These are phyloP conservation scores for Fusarium sp. DNA, from an alignment of 2,329 filamentous ascomycete species.

Conservation along the genomic window DNA sequence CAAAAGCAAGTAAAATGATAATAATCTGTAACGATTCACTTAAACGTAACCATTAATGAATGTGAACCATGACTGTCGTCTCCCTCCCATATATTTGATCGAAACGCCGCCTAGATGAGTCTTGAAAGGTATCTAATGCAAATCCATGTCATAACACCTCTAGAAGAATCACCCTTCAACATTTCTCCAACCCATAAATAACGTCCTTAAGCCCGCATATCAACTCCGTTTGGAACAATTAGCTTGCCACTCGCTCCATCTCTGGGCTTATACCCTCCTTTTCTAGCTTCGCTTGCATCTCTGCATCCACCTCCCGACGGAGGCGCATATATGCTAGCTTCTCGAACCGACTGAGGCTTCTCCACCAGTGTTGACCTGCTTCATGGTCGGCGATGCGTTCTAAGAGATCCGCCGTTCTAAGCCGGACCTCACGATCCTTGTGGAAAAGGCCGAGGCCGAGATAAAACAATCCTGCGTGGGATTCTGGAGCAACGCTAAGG, in stretches of 20 bases:
- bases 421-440: constrained; percentile 81
- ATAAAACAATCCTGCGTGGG: constrained; percentile 90
- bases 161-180: constrained; percentile 31
- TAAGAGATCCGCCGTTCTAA: constrained; percentile 81
- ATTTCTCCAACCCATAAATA: constrained; percentile 27
- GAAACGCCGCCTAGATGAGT: constrained; percentile 44
- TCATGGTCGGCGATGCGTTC: constrained; percentile 88
- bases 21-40: constrained; percentile 26
- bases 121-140: constrained; percentile 35
- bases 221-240: constrained; percentile 37
- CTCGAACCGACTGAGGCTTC: constrained; percentile 84
- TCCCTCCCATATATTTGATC: constrained; percentile 28
- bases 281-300: constrained; percentile 60
- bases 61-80: constrained; percentile 13
- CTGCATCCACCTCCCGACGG: constrained; percentile 72
- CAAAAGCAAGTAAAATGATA: constrained; percentile 38
- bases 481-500: constrained; percentile 84
- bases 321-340: constrained; percentile 87
- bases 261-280: constrained; percentile 57
- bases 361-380: constrained; percentile 94
- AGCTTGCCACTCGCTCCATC: constrained; percentile 64
- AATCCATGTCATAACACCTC: constrained; percentile 36
- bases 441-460: constrained; percentile 92
- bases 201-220: constrained; percentile 12
- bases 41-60: constrained; percentile 8